Percentiles rank a stretch among this genome's conserved stretches.
Conservation (phyloP, 179 eudicot genomes). For the Drosera spatulata region DNA sequence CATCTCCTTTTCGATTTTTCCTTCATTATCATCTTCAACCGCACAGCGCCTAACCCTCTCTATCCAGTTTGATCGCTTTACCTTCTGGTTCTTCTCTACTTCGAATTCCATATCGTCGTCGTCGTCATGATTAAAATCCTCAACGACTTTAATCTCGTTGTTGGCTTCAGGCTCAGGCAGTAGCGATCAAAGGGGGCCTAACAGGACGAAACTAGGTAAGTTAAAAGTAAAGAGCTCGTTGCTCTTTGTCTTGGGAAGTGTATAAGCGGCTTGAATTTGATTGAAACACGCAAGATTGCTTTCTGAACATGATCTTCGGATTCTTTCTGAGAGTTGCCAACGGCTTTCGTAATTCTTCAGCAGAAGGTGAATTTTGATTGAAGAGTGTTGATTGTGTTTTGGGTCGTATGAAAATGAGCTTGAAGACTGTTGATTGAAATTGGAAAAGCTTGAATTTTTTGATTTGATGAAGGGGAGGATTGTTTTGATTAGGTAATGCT, state of each 20-base stretch:
- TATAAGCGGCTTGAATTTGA: slow-evolving; percentile 21
- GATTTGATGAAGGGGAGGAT: too few species aligned
- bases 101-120: slow-evolving; percentile 12
- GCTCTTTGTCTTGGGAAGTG: slow-evolving; percentile 23
- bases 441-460: too few species aligned
- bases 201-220: slow-evolving; percentile 18
- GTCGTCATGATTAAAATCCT: not conserved
- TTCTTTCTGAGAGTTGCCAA: slow-evolving; percentile 4
- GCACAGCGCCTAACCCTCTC: slow-evolving; percentile 35
- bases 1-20: slow-evolving; percentile 8
- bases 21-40: slow-evolving; percentile 33
- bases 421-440: too few species aligned
- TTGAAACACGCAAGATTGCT: slow-evolving; percentile 31
- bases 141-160: slow-evolving; percentile 9
- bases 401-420: too few species aligned
- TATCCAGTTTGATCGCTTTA: slow-evolving; percentile 46
- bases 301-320: slow-evolving; percentile 49
- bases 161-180: slow-evolving; percentile 29
- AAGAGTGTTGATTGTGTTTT: too few species aligned
- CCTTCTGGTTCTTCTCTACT: slow-evolving; percentile 13
- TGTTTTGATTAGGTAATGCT: too few species aligned
- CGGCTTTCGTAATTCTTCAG: slow-evolving; percentile 23
- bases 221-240: slow-evolving; percentile 41
- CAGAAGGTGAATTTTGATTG: slow-evolving; percentile 17
- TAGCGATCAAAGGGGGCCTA: slow-evolving; percentile 22